Conservation (phyloP, 345 rosid genomes). For the Heritiera littoralis region DNA sequence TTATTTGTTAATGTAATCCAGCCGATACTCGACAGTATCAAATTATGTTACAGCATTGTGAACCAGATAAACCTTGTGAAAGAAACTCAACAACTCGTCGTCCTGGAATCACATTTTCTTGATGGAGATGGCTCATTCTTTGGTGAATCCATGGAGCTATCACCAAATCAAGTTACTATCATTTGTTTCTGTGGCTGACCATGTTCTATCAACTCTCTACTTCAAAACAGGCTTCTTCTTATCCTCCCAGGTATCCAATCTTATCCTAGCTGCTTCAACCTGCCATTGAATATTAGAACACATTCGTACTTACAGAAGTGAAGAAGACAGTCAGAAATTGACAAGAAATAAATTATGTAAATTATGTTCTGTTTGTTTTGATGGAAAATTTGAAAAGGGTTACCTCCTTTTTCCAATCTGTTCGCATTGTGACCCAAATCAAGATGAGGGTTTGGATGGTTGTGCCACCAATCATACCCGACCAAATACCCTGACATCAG, state of each 20-base stretch:
- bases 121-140: neutral
- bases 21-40: neutral
- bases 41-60: neutral
- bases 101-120: neutral
- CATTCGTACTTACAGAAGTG: neutral
- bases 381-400: neutral
- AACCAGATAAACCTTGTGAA: neutral
- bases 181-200: neutral
- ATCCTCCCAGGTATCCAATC: slow-evolving; percentile 40
- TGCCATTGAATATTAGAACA: slow-evolving; percentile 11
- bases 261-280: slow-evolving; percentile 40
- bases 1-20: neutral
- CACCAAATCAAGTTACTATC: neutral
- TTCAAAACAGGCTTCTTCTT: slow-evolving; percentile 21
- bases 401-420: slow-evolving; percentile 71
- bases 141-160: neutral
- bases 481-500: slow-evolving; percentile 60
- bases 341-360: neutral
- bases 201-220: neutral
- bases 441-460: slow-evolving; percentile 59
- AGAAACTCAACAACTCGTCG: neutral
- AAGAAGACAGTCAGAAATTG: neutral
- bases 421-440: slow-evolving; percentile 56
- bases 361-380: neutral
- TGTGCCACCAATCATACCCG: slow-evolving; percentile 72